phyloP scores from a whole-genome alignment of 2,329 filamentous ascomycete genomes.

The Alternaria angustiovoidea region DNA sequence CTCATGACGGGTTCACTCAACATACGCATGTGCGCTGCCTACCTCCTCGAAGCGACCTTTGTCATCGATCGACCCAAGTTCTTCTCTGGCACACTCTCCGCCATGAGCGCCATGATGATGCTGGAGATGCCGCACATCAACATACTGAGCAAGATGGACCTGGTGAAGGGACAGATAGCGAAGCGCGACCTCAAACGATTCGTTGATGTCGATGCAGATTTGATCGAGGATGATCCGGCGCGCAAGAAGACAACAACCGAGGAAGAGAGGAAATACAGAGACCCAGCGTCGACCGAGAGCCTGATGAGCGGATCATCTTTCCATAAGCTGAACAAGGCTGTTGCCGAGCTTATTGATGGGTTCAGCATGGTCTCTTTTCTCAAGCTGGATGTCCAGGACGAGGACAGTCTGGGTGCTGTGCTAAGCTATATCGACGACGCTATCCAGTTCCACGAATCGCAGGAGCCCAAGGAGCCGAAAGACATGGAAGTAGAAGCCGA shows the following conservation, averaged over 20 bases:
- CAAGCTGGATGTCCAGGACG: conserved; percentile 86
- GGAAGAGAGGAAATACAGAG: conserved; percentile 61
- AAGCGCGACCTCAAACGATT: conserved; percentile 91
- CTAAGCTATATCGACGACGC: conserved; percentile 94
- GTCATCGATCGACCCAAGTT: conserved; percentile 96
- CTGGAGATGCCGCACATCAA: conserved; percentile 97
- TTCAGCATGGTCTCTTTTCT: conserved; percentile 98
- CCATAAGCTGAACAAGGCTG: conserved; percentile 82
- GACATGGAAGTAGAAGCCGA: conserved; percentile 40
- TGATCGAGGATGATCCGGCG: conserved; percentile 82
- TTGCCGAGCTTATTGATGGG: conserved; percentile 90
- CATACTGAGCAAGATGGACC: conserved; percentile 96
- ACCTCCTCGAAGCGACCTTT: conserved; percentile 94
- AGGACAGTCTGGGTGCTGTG: conserved; percentile 86
- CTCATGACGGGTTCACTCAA: conserved; percentile 84
- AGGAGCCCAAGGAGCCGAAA: conserved; percentile 84
- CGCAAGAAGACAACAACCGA: conserved; percentile 50
- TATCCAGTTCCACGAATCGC: conserved; percentile 91
- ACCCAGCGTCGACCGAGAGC: conserved; percentile 71
- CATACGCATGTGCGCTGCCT: conserved; percentile 90
- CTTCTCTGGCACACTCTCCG: conserved; percentile 92
- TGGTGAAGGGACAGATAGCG: conserved; percentile 87
- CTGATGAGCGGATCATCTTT: conserved; percentile 85
- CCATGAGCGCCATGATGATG: conserved; percentile 99
- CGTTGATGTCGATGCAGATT: conserved; percentile 80